Evolutionary conservation across 2,329 filamentous ascomycete species (phyloP).

Genomic region (Nigrospora oryzae): DNA sequence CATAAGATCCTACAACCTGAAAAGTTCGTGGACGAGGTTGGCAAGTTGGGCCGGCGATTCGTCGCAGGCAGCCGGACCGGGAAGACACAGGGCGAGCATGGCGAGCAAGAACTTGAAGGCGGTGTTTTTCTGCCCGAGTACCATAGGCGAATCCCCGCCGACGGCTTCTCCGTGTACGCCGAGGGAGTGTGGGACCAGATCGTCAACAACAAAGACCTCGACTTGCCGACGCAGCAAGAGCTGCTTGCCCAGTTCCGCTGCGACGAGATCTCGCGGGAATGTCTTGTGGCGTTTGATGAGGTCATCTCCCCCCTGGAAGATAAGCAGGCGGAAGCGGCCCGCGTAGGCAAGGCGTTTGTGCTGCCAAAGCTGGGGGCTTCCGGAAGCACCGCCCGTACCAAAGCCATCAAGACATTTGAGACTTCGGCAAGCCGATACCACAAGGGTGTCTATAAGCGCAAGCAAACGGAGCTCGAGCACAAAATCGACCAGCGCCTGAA

Average conservation of each 20-base stretch:
- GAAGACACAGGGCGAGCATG: conserved; percentile 48
- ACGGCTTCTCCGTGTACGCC: conserved; percentile 92
- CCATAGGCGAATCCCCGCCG: conserved; percentile 88
- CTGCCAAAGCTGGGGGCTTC: conserved; percentile 65
- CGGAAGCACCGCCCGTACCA: conserved; percentile 64
- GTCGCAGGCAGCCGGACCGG: conserved; percentile 68
- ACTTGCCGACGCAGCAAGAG: conserved; percentile 94
- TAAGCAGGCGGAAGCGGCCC: conserved; percentile 66
- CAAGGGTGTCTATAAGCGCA: conserved; percentile 86
- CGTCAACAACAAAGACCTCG: conserved; percentile 95
- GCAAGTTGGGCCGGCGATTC: conserved; percentile 74
- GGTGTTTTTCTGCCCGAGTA: conserved; percentile 90
- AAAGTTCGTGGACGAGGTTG: conserved; percentile 74
- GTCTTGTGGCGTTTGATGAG: conserved; percentile 74
- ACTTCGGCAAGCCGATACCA: conserved; percentile 89
- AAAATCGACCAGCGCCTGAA: conserved; percentile 89
- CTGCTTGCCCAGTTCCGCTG: conserved; percentile 94
- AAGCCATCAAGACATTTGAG: conserved; percentile 78
- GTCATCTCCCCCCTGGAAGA: conserved; percentile 79
- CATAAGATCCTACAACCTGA: conserved; percentile 96
- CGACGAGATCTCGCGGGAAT: conserved; percentile 91
- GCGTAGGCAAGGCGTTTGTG: conserved; percentile 64
- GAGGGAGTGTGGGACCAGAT: conserved; percentile 97
- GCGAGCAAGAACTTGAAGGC: conserved; percentile 66
- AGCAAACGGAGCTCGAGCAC: conserved; percentile 72